Conservation (phyloP, 2,329 filamentous ascomycete species). For the Xylaria sp. region DNA sequence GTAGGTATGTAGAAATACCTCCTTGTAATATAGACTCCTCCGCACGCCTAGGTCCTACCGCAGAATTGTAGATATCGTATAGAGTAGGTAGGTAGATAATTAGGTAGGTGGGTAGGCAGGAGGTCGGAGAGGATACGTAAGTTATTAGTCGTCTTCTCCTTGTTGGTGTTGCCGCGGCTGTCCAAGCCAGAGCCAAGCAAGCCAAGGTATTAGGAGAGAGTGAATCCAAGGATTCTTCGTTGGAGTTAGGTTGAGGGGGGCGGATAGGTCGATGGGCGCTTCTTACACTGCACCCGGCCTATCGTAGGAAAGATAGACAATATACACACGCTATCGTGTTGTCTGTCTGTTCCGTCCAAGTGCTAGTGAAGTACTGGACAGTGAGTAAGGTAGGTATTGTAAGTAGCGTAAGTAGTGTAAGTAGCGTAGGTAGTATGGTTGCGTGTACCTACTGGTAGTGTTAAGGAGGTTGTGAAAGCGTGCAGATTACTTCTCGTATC, state of each 20-base stretch:
- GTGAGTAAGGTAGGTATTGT: background rate
- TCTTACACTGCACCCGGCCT: background rate
- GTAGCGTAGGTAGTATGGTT: background rate
- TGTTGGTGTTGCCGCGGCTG: background rate
- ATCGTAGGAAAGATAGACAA: background rate
- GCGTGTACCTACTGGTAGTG: background rate
- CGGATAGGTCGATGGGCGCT: background rate
- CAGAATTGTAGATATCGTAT: slow-evolving; percentile 1
- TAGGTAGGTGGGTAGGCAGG: background rate
- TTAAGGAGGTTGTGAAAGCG: background rate
- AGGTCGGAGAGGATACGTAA: background rate
- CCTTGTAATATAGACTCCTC: background rate
- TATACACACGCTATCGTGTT: background rate
- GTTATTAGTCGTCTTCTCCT: background rate
- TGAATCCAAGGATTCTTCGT: slow-evolving; percentile 6
- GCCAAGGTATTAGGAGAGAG: background rate
- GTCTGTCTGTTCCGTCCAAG: background rate
- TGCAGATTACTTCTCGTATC: slow-evolving; percentile 61
- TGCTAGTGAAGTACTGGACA: background rate
- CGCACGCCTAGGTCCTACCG: background rate
- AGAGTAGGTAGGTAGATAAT: background rate
- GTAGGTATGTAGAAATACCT: background rate
- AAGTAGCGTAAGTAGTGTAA: slow-evolving; percentile 1
- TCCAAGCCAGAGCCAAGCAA: slow-evolving; percentile 13
- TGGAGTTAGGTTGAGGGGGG: background rate